Base-by-base conservation (phyloP, 2,329 filamentous ascomycete species). In the Penicillium sp. region DNA sequence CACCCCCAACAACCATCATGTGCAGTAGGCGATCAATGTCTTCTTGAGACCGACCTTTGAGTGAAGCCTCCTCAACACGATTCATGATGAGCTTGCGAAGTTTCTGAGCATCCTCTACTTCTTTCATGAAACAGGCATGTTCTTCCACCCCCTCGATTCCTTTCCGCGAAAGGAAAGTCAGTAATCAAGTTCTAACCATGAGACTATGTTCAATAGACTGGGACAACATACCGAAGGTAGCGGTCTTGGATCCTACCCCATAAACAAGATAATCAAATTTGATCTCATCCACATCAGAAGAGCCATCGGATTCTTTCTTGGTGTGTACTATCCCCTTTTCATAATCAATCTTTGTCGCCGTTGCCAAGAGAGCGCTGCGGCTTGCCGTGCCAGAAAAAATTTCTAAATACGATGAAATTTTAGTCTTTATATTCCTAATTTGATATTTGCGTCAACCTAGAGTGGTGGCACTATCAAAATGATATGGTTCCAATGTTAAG, bases 31-130 rank as follows among this genome's bases (percentile, higher is more conserved):
- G 91, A 79, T 95, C 88, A 71, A 96, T 80, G 78, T 99, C 95
- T 63, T 94, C 90, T 13, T 84, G 79, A 34, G 84, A 81, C 79
- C 97, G 94, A 71, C 91, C 93, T 84, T 97, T 97, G 87, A 99
- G 97, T 59, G 91, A 93, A 47, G 94, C 94, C 32, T 93, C 97
- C 80, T 99, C 94, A 66, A 96, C 92, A 75, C 94, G 99, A 79
- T 99, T 94, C 94, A 99, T 99, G 77, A 99, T 97, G 77, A 91
- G 91, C 82, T 93, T 97, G 70, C 94, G 91, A 72, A 99, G 99
- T 70, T 85, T 84, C 78, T 99, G 94, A 53, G 94, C 94, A 74
- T 99, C 95, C 62, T 84, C 86, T 70, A 99, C 96, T 79, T 99
- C 95, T 83, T 99, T 99, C 73, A 99, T 79, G 84, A 99, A 99